Conservation (phyloP, 768 basidiomycete genomes). For the Phanerochaete sordida region DNA sequence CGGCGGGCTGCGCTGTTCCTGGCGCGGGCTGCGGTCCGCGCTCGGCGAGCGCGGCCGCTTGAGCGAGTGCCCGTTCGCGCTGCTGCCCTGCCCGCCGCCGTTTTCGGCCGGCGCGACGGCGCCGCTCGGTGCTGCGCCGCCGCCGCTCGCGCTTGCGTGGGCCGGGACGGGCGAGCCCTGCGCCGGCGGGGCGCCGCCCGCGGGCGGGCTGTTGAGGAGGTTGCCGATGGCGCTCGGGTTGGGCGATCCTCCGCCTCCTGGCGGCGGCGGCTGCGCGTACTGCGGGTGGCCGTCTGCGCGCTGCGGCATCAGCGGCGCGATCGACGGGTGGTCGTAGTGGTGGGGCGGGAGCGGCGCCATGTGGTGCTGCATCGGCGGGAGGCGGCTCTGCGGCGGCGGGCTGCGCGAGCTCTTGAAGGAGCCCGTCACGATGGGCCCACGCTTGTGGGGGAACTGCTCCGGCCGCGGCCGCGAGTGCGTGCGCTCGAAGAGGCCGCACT, state of each 20-base stretch:
- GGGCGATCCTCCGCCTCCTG: neutral
- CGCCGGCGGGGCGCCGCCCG: neutral
- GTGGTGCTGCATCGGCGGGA: conserved; percentile 37
- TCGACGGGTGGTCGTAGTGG: conserved; percentile 50
- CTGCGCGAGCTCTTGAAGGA: conserved; percentile 40
- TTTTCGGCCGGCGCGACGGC: neutral
- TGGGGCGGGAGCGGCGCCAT: conserved; percentile 40
- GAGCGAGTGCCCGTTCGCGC: conserved; percentile 1
- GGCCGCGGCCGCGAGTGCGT: conserved; percentile 77
- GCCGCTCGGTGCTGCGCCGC: neutral
- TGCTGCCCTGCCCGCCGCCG: neutral
- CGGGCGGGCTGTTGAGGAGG: conserved; percentile 7
- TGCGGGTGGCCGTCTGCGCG: conserved; percentile 21
- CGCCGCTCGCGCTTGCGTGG: neutral
- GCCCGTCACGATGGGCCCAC: conserved; percentile 59
- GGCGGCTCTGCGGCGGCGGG: conserved; percentile 39
- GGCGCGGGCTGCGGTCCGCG: conserved; percentile 6
- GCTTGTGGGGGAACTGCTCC: conserved; percentile 78
- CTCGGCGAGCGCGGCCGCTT: conserved; percentile 11
- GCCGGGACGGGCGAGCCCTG: neutral
- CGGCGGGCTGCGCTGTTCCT: conserved; percentile 11
- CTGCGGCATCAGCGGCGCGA: conserved; percentile 42
- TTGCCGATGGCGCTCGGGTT: conserved; percentile 6
- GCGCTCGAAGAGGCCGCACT: conserved; percentile 78
- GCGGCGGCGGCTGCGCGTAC: conserved; percentile 10